These are phyloP conservation scores for Astragalus glycyphyllos DNA, from an alignment of 306 rosid genomes.

Conservation along the genomic window DNA sequence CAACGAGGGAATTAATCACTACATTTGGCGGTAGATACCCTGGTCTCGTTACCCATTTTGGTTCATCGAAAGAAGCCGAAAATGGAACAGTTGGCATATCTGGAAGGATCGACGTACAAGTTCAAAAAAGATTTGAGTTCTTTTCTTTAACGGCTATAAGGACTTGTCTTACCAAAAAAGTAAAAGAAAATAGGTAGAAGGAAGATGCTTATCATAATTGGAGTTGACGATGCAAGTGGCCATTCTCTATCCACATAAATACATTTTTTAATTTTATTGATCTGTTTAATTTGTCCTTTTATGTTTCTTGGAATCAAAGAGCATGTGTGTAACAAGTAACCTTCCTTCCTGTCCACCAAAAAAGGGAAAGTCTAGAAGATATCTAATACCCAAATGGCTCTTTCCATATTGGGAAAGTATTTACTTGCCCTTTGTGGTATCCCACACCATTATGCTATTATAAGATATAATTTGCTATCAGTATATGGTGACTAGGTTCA, in stretches of 20 bases:
- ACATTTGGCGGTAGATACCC: too few species aligned
- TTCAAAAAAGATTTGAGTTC: slow-evolving; percentile 25
- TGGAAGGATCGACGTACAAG: slow-evolving; percentile 22
- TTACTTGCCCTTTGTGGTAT: slow-evolving; percentile 39
- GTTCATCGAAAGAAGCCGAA: slow-evolving; percentile 37
- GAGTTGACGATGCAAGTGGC: slow-evolving; percentile 40
- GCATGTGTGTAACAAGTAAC: slow-evolving; percentile 26
- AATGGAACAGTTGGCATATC: slow-evolving; percentile 40
- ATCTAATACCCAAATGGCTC: slow-evolving; percentile 39
- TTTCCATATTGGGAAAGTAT: slow-evolving; percentile 51
- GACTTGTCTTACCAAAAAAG: slow-evolving; percentile 34
- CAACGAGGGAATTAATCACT: too few species aligned
- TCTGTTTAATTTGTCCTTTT: not conserved
- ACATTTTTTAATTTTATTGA: not conserved
- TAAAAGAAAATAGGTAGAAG: slow-evolving; percentile 10
- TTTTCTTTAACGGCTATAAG: slow-evolving; percentile 27
- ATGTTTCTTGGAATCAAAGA: slow-evolving; percentile 35
- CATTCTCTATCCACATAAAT: slow-evolving; percentile 39
- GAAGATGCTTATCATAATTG: slow-evolving; percentile 58
- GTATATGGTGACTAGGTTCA: not conserved
- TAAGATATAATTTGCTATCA: too few species aligned
- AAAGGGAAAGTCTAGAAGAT: slow-evolving; percentile 53
- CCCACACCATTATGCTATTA: slow-evolving; percentile 50
- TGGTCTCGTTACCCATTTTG: not conserved
- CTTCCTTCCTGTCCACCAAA: slow-evolving; percentile 51